Evolutionary conservation across 2,329 filamentous ascomycete genomes (phyloP), one percentile per base, ranked within the genome.

Genomic region (Keithomyces neogunnii): DNA sequence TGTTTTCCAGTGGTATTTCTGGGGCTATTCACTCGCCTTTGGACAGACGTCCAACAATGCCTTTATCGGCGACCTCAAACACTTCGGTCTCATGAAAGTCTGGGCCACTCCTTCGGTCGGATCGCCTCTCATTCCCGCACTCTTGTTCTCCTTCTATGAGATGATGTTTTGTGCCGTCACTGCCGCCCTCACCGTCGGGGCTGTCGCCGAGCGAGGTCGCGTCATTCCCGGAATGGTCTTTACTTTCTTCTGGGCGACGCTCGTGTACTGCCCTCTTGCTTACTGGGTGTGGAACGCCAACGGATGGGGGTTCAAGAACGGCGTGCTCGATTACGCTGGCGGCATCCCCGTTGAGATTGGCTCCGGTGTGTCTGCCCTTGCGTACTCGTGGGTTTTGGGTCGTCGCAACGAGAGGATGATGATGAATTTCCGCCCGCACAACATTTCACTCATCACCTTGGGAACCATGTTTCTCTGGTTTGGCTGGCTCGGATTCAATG

Each of bases 1-100:
- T 67, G 86, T 88, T 51, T 96, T 99, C 75, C 93, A 99, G 74
- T 99, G 93, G 93, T 97, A 96, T 66, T 96, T 99, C 70, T 97
- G 93, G 92, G 93, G 93, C 38, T 99, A 96, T 71, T 96, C 92
- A 11, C 77, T 99, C 55, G 91, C 92, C 49, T 96, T 97, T 72
- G 93, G 88, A 63, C 77, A 80, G 43, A 83, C 82, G 11, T 88
- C 85, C 4, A 89, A 81, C 59, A 96, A 88, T 72, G 86, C 88
- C 49, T 97, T 88, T 73, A 97, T 99, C 64, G 93, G 93, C 51
- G 83, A 97, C 67, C 73, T 99, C 51, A 79, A 84, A 60, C 88
- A 95, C 69, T 96, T 97, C 62, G 93, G 90, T 55, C 78, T 99
- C 61, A 85, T 82, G 76, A 88, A 90, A 64, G 89, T 89, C 2